Conservation (phyloP, 306 rosid genomes). For the Acacia melanoxylon region DNA sequence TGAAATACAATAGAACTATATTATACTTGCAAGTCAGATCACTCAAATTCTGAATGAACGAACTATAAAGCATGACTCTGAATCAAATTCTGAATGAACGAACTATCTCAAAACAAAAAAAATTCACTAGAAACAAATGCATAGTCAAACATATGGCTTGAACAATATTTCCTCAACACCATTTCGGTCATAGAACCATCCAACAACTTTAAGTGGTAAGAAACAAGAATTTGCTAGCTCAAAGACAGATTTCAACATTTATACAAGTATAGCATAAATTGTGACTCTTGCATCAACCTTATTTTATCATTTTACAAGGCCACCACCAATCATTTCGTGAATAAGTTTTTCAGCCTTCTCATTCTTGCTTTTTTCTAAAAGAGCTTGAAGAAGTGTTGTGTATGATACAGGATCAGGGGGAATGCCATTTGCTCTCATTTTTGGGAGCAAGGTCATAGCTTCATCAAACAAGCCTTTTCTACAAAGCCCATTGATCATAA, state of each 20-base stretch:
- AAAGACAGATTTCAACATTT: not conserved
- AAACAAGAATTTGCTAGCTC: not conserved
- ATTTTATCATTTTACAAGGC: not conserved
- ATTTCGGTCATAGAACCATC: not conserved
- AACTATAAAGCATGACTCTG: too few relatives aligned
- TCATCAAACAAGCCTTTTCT: not conserved
- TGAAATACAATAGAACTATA: not conserved
- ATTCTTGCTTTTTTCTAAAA: not conserved
- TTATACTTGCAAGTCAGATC: not conserved
- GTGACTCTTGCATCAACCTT: not conserved
- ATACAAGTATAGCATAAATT: not conserved
- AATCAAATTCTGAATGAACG: not conserved
- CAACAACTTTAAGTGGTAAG: not conserved
- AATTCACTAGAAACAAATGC: not conserved
- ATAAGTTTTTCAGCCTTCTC: not conserved
- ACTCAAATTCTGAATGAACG: not conserved
- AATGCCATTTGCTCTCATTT: not conserved
- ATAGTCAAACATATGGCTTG: not conserved
- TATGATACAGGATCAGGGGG: not conserved
- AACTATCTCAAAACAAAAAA: not conserved
- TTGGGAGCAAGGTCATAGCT: not conserved
- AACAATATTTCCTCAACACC: not conserved
- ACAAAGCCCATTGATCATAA: not conserved
- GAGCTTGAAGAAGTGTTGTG: not conserved
- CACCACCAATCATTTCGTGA: not conserved